These are phyloP conservation scores for Daldinia vernicosa DNA, from an alignment of 495 filamentous ascomycete species.

Conservation along the genomic window DNA sequence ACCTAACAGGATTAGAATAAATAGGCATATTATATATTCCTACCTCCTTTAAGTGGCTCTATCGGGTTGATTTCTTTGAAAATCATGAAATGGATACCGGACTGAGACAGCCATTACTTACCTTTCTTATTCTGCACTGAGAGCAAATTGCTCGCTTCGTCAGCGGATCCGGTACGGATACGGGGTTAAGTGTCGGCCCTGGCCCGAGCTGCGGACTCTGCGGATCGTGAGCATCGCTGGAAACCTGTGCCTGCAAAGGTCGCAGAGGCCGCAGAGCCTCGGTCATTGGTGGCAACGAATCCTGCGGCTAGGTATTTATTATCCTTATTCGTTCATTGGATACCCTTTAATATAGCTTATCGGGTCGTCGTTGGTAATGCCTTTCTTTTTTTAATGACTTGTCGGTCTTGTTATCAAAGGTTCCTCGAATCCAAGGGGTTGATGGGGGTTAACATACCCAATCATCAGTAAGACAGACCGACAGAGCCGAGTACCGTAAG, in stretches of 20 bases:
- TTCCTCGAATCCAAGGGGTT: background rate
- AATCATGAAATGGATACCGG: background rate
- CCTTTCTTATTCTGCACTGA: constrained; percentile 43
- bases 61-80: background rate
- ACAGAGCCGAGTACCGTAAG: constrained; percentile 35
- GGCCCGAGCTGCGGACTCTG: constrained; percentile 10
- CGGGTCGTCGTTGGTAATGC: background rate
- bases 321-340: constrained; percentile 16
- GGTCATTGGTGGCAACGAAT: constrained; percentile 31
- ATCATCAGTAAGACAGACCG: constrained; percentile 30
- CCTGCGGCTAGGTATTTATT: background rate
- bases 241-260: constrained; percentile 39
- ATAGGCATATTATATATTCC: background rate
- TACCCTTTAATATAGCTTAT: background rate
- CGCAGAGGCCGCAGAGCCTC: constrained; percentile 41
- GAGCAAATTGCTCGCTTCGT: constrained; percentile 41
- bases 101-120: constrained; percentile 5
- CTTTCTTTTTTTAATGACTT: background rate
- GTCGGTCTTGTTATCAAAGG: constrained; percentile 7
- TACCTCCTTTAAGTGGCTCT: background rate
- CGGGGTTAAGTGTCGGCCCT: constrained; percentile 15
- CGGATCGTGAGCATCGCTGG: constrained; percentile 13
- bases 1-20: constrained; percentile 18
- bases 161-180: constrained; percentile 19
- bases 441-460: constrained; percentile 18